Base-by-base conservation (phyloP, 345 rosid genomes). In the Isatis tinctoria region DNA sequence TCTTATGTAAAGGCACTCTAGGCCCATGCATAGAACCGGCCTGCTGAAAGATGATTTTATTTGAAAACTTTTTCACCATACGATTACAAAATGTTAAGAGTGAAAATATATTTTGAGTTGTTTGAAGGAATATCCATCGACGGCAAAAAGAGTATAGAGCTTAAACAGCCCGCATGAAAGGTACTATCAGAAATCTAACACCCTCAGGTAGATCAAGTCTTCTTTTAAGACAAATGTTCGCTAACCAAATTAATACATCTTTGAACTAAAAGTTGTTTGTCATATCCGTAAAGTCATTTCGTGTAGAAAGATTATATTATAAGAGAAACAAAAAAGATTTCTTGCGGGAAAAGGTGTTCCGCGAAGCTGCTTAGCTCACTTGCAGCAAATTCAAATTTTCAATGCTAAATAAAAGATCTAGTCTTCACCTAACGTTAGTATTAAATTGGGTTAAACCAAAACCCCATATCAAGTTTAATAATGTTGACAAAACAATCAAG, bases 361-460 rank as follows among this genome's bases (percentile, higher is more conserved):
- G 16, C 20, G 40, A 17, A 41, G 32, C n/a, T 41, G 28, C 33
- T 33, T 45, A 30, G 54, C 26, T 45, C 33, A 14, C 45, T 59
- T 33, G 37, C 47, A 9, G 36, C 36, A 45, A 22, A 20, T n/a
- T 24, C 20, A 37, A n/a, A 17, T 39, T 60, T 49, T 49, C n/a
- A 39, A 22, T n/a, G 43, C 45, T 44, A 58, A 10, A 40, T 56
- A 41, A 27, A 56, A 12, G 32, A 4, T 59, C 3, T 8, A 18
- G 22, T 44, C 44, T 59, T 59, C 67, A 61, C 69, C 75, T 61
- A 49, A 72, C 61, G 24, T 5, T 61, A 51, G 8, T 72, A 48
- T 48, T 49, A 16, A 49, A 48, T 18, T 49, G 17, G 61, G 33
- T 37, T 33, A 60, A 43, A 1, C 22, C 3, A 57, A 68, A 58